Percentiles rank a stretch among this genome's conserved stretches.
phyloP scores from a whole-genome alignment of 352 stramenopile genomes.

The Pythium plurisporium region DNA sequence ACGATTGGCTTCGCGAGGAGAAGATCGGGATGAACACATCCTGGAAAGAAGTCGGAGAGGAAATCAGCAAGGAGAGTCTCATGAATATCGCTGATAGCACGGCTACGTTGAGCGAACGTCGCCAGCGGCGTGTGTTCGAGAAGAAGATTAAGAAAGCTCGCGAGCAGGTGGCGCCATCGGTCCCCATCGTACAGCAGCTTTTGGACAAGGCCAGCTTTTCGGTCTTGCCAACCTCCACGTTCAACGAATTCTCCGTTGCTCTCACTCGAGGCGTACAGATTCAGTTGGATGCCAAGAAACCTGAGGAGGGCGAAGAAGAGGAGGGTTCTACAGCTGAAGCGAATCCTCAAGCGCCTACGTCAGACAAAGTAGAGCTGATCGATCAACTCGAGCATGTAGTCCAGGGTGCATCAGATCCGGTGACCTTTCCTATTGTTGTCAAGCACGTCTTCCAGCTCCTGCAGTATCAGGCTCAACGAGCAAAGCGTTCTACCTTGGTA shows the following conservation, averaged over 20 bases:
- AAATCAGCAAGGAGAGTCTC: constrained; percentile 3
- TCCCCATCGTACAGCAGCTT: constrained; percentile 22
- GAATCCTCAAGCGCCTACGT: constrained; percentile 2
- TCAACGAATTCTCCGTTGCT: constrained; percentile 30
- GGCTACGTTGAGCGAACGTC: constrained; percentile 30
- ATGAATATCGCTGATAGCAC: background rate
- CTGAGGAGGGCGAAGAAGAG: constrained; percentile 61
- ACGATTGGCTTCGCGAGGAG: constrained; percentile 26
- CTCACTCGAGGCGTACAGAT: constrained; percentile 31
- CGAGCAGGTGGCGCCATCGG: constrained; percentile 24
- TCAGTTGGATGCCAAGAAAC: constrained; percentile 38
- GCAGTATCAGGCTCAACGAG: constrained; percentile 8
- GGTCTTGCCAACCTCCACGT: constrained; percentile 31
- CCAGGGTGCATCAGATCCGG: background rate
- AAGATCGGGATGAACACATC: constrained; percentile 16
- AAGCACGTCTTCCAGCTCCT: constrained; percentile 21
- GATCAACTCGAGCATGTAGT: constrained; percentile 11
- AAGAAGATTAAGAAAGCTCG: constrained; percentile 42
- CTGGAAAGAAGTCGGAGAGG: constrained; percentile 17
- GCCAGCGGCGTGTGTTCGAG: constrained; percentile 50
- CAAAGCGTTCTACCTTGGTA: constrained; percentile 4
- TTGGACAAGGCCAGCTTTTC: constrained; percentile 29
- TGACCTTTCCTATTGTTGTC: constrained; percentile 8
- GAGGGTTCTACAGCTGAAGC: background rate
- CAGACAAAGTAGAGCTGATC: constrained; percentile 4